Evolutionary conservation across 192 early-diverging fungal species (phyloP), one percentile per base, ranked within the genome.

Genomic region (Linnemannia zychae): DNA sequence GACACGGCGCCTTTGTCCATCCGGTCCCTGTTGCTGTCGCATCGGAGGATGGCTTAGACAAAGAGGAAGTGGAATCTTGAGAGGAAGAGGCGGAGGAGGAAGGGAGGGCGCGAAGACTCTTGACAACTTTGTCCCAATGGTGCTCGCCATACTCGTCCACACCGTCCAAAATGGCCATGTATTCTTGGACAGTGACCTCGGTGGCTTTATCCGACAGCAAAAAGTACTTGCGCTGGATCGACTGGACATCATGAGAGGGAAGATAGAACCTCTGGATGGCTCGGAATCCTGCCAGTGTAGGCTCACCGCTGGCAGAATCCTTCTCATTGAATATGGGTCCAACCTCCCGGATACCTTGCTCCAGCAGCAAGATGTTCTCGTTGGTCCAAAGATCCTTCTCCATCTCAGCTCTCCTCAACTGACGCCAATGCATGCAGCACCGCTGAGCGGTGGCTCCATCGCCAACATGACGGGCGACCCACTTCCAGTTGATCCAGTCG

Each of bases 401-500:
- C 20, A 34, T 71, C 7, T 79, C 82, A 6, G 17, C 16, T 44
- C n/a, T 67, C 36, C 83, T 74, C 28, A 85, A 47, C 18, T 16
- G 7, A 34, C 74, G 67, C 83, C 83, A 85, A 40, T 85, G 83
- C 0, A 72, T 15, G 44, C 20, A 72, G 40, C 83, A 85, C 2
- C 83, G 68, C 36, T 85, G 77, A 1, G 72, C 67, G 0, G 77
- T 60, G 17, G 49, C 83, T 4, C 83, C 77, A 20, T 50, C 67
- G 9, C 83, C 83, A 1, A 85, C 73, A 76, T 79, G 83, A 0
- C 83, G 65, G 1, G 83, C 77, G 11, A 85, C 83, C 83, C 83
- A 85, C n/a, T 63, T 71, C 83, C 83, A 85, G 48, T 85, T 85
- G 31, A 85, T 72, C 83, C 83, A 85, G 36, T 79, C 67, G 15